Base-by-base conservation (phyloP, 1,139 yeast genomes). In the Saccharomyces pastorianus region DNA sequence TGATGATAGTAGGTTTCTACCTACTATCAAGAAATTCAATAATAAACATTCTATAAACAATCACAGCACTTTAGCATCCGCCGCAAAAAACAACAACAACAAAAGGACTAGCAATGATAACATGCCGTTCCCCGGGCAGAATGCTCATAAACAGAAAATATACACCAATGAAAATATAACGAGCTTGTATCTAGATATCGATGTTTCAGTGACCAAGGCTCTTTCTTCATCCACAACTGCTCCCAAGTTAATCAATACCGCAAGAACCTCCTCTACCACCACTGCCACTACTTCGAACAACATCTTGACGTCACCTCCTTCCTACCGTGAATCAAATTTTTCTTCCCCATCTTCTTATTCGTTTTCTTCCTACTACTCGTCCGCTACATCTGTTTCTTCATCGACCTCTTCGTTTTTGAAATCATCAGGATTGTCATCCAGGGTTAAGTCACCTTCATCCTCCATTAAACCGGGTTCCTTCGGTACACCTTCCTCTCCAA, bases 261-360 rank as follows among this genome's bases (percentile, higher is more conserved):
- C 28, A 17, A 50, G 28, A 13, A 42, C 41, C 14, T 25, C 47
- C n/a, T 41, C 51, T 11, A 46, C 51, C 9, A 31, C 53, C 6
- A 44, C 48, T 23, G 46, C 53, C 20, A 27, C 48, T 6, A 42
- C 51, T 32, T 89, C 71, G 96, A 88, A 7, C 87, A 79, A 71
- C 96, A 88, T 54, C 96, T 75, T 0, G 96, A 46, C 48, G 9
- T 26, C 88, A 42, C 85, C 76, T 66, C 85, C 76, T 66, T 86
- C 95, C 47, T 79, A 84, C 26, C 76, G 80, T 47, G 74, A 79
- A 46, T 65, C 72, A 27, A 64, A 73, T 3, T 61, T 70, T n/a
- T 57, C 63, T 11, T 56, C 58, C n/a, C 48, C 57, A 7, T 47
- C 56, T 1, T 54, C 59, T 6, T 51, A 56, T 3, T 49, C 56